Evolutionary conservation across 1,284 basidiomycete genomes (phyloP), one percentile per base, ranked within the genome.

Genomic region (Cutaneotrichosporon cutaneum): DNA sequence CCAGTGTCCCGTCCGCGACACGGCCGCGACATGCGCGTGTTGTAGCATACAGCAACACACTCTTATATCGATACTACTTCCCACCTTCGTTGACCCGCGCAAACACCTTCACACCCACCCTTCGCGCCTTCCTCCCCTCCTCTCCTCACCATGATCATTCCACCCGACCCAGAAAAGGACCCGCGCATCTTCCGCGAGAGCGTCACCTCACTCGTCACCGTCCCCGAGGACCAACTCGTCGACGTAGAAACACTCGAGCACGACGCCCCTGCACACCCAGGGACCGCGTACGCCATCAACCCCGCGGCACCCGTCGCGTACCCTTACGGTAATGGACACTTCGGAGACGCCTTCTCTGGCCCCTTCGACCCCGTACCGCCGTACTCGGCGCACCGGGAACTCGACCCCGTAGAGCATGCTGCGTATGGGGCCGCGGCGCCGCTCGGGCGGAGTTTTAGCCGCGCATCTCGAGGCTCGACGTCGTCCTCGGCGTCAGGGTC

Each of bases 131-230:
- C 54, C 54, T 18, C 6, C 27, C 18, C 52, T 2, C 52, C 21
- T 22, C 30, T 10, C 18, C 21, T 35, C 32, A 30, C 52, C 59
- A 80, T 80, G 79, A 80, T 80, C 65, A 76, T 80, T 62, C 79
- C 79, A 4, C 77, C 77, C 48, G 79, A 80, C 69, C 67, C 75
- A 2, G 79, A 80, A 62, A 80, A 80, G 66, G 77, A 77, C 58
- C 74, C 77, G 16, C 66, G 71, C 55, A 59, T 75, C 45, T 77
- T 76, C 63, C 51, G 61, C 52, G 61, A 51, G 54, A 56, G 54
- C 35, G 50, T 54, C 18, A 16, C 59, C 35, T 58, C 57, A 18
- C 57, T 58, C 27, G 50, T 58, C 48, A 52, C 47, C 1, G 59
- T 60, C 16, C 50, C 70, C 22, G 56, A 62, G n/a, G 60, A 60